Evolutionary conservation across 2,329 filamentous ascomycete genomes (phyloP), one percentile per base, ranked within the genome.

Genomic region (Fusarium sp.): DNA sequence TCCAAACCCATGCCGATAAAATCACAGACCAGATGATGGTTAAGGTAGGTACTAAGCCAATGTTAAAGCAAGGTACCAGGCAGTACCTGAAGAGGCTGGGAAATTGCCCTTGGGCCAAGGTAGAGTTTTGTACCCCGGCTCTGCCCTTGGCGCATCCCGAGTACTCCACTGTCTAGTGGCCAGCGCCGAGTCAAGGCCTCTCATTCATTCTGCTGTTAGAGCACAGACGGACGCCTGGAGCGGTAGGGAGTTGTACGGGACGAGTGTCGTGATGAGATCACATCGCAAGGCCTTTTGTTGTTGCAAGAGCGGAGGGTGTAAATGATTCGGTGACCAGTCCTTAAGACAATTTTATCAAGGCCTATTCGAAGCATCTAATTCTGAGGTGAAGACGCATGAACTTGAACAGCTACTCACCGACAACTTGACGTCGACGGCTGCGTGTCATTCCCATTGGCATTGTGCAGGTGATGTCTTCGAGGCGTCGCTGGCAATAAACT

Each of bases 11-110:
- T 74, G 71, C 58, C 56, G 24, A 65, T 62, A 74, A 44, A 65
- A 71, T 42, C 58, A 69, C 53, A 71, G 70, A 71, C 65, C 35
- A 67, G 70, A 71, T 56, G 64, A 57, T 44, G 61, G 61, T 58
- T 41, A n/a, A n/a, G n/a, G n/a, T n/a, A n/a, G n/a, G n/a, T n/a
- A n/a, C n/a, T n/a, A n/a, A 45, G 60, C 45, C 64, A 68, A 69
- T 56, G 30, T 63, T 39, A 64, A 68, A 41, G 44, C 45, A 64
- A 31, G 57, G 58, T 61, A 68, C 59, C 30, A 39, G 42, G 41
- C 54, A 41, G 68, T 77, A 78, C 73, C 50, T 73, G 44, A n/a
- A 61, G 70, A 77, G 65, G 68, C 75, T 75, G 71, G 68, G 76
- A 76, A 62, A 77, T 78, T 77, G 75, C 68, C 35, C 54, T 18